Conservation (phyloP, 1,284 basidiomycete species). For the Grifola frondosa region DNA sequence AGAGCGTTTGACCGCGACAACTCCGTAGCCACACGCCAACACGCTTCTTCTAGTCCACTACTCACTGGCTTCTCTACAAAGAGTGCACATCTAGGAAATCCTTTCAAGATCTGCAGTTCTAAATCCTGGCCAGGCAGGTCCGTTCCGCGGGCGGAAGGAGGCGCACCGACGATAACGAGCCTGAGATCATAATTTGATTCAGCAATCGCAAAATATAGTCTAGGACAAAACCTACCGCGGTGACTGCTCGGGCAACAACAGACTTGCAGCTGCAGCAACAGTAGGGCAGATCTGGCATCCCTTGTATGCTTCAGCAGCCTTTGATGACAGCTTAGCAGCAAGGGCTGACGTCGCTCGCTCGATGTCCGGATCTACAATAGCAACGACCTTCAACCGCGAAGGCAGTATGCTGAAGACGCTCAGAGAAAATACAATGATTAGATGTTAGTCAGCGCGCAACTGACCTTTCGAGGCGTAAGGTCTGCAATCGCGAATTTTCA, state of each 20-base stretch:
- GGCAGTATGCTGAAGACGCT: constrained; percentile 16
- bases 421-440: not conserved
- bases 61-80: constrained; percentile 61
- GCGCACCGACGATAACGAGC: constrained; percentile 57
- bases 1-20: constrained; percentile 9
- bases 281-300: constrained; percentile 16
- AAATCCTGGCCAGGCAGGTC: constrained; percentile 49
- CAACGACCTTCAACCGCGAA: constrained; percentile 16
- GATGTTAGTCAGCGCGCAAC: not conserved
- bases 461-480: constrained; percentile 20
- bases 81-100: constrained; percentile 53
- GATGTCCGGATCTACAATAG: constrained; percentile 19
- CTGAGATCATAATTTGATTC: constrained; percentile 21
- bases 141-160: constrained; percentile 54
- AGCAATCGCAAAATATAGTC: no score
- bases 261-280: constrained; percentile 10
- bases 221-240: constrained; percentile 12
- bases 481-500: constrained; percentile 6
- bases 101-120: constrained; percentile 53
- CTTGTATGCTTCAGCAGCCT: constrained; percentile 5
- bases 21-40: constrained; percentile 22
- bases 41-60: constrained; percentile 21
- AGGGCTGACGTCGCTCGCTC: constrained; percentile 16
- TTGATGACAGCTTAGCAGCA: constrained; percentile 9
- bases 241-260: not conserved